Evolutionary conservation across 306 rosid genomes (phyloP), one percentile per base, ranked within the genome.

Genomic region (Citrullus amarus): DNA sequence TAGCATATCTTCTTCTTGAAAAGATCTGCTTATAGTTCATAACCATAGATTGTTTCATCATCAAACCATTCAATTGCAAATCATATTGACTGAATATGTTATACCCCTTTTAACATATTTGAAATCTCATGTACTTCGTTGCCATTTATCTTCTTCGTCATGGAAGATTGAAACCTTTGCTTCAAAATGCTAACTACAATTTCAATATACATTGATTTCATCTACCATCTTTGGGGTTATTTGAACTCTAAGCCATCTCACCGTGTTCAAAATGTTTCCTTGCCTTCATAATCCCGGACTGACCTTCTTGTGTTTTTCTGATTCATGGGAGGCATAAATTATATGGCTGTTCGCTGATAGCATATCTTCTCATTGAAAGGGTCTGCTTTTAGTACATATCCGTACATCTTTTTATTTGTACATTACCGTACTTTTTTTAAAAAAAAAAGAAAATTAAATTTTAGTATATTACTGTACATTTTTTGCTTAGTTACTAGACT

Each of bases 211-310:
- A 60, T 13, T 34, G 71, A 17, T 66, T 38, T 36, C 13, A 8
- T 18, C 28, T 16, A 8, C 3, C 44, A 8, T 1, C 28, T 4
- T 25, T 6, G 60, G 0, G 6, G 25, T 28, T 44, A 11, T 68
- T 20, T 81, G 41, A 44, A 76, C 53, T 38, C 59, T 15, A 3
- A 4, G 6, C 9, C 34, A 12, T 17, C 16, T 25, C 6, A 2
- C 60, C n/a, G 51, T 70, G 36, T 78, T 39, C 68, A 53, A 50
- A 39, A 38, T 16, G 14, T 51, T 1, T 38, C 48, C 56, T 20
- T 79, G 87, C 86, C 88, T 80, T 68, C 86, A 68, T 84, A 85
- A 83, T 88, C 90, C 94, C 89, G 82, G 87, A 85, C 82, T 74
- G 75, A 85, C 58, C 15, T 28, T 32, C 3, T 80, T 72, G 56